Evolutionary conservation across 1,284 basidiomycete species (phyloP), one percentile per base, ranked within the genome.

Genomic region (Farysia itapuensis): DNA sequence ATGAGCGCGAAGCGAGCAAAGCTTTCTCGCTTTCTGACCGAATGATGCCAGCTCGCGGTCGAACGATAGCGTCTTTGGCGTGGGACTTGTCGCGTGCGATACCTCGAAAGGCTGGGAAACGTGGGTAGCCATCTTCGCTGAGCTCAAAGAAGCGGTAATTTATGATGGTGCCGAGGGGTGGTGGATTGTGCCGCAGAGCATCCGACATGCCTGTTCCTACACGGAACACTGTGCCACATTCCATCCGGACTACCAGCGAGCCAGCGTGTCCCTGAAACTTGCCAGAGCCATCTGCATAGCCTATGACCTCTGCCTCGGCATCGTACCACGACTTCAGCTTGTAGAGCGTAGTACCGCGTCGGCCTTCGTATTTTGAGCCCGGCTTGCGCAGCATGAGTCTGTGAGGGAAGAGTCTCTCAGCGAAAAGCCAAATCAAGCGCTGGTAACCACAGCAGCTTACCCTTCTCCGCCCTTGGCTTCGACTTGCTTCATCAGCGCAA

Each of bases 301-400:
- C 84, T 5, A 81, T 81, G 4, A 86, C 84, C 29, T 81, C 72
- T 6, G 84, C 85, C 66, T 86, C 85, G 5, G 83, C 85, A 57
- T 86, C 84, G 64, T 83, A 82, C 73, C 85, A 85, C 1, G 83
- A 83, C 81, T 86, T 86, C 73, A 85, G 80, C 69, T 86, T 86
- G 36, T 84, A 77, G 4, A 86, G 74, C 2, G 82, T 81, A 2
- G 70, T 77, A 1, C 83, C 84, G 23, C 85, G 80, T 22, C 75
- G 73, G 5, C 80, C 81, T 64, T 84, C 83, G 56, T 86, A 86
- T 33, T 72, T 48, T 8, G 83, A 78, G 0, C 68, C 74, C 6
- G 84, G 81, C 47, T 81, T 79, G 13, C 85, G 78, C n/a, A 86
- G 78, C 85, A 86, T 86, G 16, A 86, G 39, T 4, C 74, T 75